Conservation (phyloP, 192 early-diverging fungal genomes). For the Entophlyctis luteolus region DNA sequence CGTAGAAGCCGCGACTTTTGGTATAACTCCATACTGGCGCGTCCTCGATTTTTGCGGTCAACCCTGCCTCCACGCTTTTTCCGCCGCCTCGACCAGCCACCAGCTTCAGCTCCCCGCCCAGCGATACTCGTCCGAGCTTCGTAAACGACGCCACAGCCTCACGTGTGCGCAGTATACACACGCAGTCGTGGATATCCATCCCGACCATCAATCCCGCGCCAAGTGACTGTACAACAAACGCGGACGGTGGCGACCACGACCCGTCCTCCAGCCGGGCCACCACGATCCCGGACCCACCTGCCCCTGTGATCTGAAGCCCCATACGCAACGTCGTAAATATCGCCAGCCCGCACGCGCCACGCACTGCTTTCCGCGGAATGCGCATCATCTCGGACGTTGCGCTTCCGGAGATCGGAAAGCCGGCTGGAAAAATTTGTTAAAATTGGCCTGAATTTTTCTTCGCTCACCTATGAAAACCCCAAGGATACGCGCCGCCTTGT, state of each 20-base stretch:
- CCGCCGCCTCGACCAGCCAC: slow-evolving; percentile 34
- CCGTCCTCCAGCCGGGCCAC: slow-evolving; percentile 75
- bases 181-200: slow-evolving; percentile 90
- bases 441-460: too few relatives aligned
- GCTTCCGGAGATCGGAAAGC: too few relatives aligned
- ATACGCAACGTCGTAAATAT: slow-evolving; percentile 86
- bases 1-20: slow-evolving; percentile 87
- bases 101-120: not conserved
- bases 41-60: slow-evolving; percentile 32
- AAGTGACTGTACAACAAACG: not conserved
- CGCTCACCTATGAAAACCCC: too few relatives aligned
- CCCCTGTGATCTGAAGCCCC: slow-evolving; percentile 78
- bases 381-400: too few relatives aligned
- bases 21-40: slow-evolving; percentile 91
- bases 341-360: too few relatives aligned
- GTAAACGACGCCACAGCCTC: slow-evolving; percentile 80
- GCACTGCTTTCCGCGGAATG: too few relatives aligned
- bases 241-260: slow-evolving; percentile 19
- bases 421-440: too few relatives aligned
- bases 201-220: too few relatives aligned
- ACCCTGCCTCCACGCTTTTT: slow-evolving; percentile 57
- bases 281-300: slow-evolving; percentile 83
- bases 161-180: slow-evolving; percentile 81
- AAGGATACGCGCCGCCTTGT: too few relatives aligned
- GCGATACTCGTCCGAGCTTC: slow-evolving; percentile 62